Base-by-base conservation (phyloP, 1,284 basidiomycete species). In the Taiwanofungus camphoratus region DNA sequence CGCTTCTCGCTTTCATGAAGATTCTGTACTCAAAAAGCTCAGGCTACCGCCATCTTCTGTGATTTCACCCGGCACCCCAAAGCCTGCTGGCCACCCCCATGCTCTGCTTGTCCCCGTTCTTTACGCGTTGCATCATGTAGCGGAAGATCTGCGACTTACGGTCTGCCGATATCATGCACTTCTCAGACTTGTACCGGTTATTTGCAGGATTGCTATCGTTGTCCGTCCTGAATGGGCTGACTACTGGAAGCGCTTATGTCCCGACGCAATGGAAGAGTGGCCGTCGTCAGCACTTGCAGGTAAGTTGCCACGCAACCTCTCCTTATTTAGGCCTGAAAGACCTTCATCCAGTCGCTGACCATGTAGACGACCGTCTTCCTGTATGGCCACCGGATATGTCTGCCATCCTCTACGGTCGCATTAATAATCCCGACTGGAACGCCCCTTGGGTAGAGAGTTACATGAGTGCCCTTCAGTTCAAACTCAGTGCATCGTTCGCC, bases 141-240 rank as follows among this genome's bases (percentile, higher is more conserved):
- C 74, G 0, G 88, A 94, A 55, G 74, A 81, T 46, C 57, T 80
- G 35, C 75, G 82, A 19, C 62, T 83, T n/a, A 63, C 69, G 20
- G 61, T 76, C n/a, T 66, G 73, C 44, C 67, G 72, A 8, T 74
- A 80, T 41, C 58, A 69, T 19, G 71, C 75, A 2, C 62, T 92
- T n/a, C 47, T 71, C n/a, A 65, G 66, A 20, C 64, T 94, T 6
- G 82, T 74, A 0, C 74, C 76, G 1, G 52, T 92, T 8, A 71
- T 94, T 5, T 77, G 81, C 45, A 69, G 71, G 1, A 62, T 94
- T n/a, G 85, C 87, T 2, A 56, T 71, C 6, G 63, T 78, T 11
- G 75, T 87, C 4, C 74, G 84, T 20, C 75, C 76, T 0, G 87
- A 90, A 55, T 96, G 92, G 88, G 75, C 78, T 2, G 92, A 95